Evolutionary conservation across 768 basidiomycete genomes (phyloP).

Genomic region (Suillus americanus): DNA sequence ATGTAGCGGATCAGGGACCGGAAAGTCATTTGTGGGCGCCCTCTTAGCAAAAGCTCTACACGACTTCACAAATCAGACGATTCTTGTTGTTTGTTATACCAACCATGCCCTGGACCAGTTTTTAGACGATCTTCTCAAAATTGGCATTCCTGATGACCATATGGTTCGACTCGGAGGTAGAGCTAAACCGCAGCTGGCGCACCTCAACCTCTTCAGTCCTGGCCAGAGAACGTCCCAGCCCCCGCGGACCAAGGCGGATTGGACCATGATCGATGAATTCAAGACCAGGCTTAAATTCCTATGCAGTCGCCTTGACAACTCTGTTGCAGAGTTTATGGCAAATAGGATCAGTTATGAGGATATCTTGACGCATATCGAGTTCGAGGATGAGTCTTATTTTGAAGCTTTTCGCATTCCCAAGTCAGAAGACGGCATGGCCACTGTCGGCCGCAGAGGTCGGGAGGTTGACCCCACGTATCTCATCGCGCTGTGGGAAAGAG

Average conservation of each 20-base stretch:
- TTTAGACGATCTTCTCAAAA: conserved; percentile 52
- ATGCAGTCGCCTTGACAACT: conserved; percentile 18
- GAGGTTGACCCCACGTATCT: conserved; percentile 38
- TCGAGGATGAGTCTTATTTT: conserved; percentile 41
- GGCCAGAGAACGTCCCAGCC: conserved; percentile 16
- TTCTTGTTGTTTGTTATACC: conserved; percentile 64
- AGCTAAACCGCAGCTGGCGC: conserved; percentile 43
- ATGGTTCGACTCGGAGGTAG: conserved; percentile 58
- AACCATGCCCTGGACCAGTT: conserved; percentile 69
- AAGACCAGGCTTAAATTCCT: conserved; percentile 17
- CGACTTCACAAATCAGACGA: conserved; percentile 40
- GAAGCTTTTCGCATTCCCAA: conserved; percentile 41
- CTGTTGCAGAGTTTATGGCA: conserved; percentile 27
- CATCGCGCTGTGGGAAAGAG: conserved; percentile 41
- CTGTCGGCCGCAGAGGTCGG: conserved; percentile 39
- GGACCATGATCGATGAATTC: conserved; percentile 38
- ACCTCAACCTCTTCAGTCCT: conserved; percentile 42
- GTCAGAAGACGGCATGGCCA: conserved; percentile 39
- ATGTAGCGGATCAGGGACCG: conserved; percentile 44
- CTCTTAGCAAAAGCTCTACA: conserved; percentile 55
- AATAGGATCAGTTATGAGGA: conserved; percentile 19
- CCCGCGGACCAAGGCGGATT: conserved; percentile 26
- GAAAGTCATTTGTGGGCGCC: conserved; percentile 65
- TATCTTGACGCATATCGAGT: conserved; percentile 47
- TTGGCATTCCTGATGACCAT: conserved; percentile 45